Base-by-base conservation (phyloP, 1,139 yeast species). In the Lodderomyces orthopsilosis region DNA sequence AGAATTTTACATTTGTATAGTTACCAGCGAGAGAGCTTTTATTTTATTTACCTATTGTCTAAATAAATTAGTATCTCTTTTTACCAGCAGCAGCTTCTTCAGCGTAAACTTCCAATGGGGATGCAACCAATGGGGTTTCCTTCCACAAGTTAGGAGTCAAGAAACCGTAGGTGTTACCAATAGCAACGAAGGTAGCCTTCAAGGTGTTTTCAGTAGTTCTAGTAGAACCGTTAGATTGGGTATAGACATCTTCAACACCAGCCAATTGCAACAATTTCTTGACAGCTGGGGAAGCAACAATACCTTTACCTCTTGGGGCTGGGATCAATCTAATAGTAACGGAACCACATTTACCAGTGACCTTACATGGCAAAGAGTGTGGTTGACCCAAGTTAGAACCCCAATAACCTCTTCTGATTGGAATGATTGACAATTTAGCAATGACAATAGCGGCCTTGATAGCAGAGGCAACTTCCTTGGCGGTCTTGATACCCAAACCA, bases 371-470 rank as follows among this genome's bases (percentile, higher is more conserved):
- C 72, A 93, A 85, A 60, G 98, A 88, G 87, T 93, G 99, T 70
- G 98, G 98, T 76, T 88, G 85, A 85, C 98, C 99, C 77, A 93
- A 88, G 83, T 89, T 88, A 75, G 96, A 77, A 79, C 99, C 99
- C 99, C 99, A 93, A 93, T 93, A 93, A 83, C 99, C 99, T 85
- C 98, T 90, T 85, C 99, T 91, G 81, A 94, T 93, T 73, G 99
- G 99, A 72, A 94, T 90, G 75, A 93, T 87, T 60, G 97, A 86
- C 70, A 93, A 85, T 85, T 93, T 93, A 75, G 98, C 99, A 72
- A 93, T 91, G 81, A 89, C 83, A 81, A 93, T 91, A 66, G 98
- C 98, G 63, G 98, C 96, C 80, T 96, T 90, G 81, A 93, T 93
- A 71, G 99, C 98, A 66, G 97, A 90, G 65, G 99, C 98, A 67